Percentiles rank a stretch among this genome's conserved stretches.
phyloP scores from a whole-genome alignment of 495 filamentous ascomycete species.

The Emericellopsis terricola region DNA sequence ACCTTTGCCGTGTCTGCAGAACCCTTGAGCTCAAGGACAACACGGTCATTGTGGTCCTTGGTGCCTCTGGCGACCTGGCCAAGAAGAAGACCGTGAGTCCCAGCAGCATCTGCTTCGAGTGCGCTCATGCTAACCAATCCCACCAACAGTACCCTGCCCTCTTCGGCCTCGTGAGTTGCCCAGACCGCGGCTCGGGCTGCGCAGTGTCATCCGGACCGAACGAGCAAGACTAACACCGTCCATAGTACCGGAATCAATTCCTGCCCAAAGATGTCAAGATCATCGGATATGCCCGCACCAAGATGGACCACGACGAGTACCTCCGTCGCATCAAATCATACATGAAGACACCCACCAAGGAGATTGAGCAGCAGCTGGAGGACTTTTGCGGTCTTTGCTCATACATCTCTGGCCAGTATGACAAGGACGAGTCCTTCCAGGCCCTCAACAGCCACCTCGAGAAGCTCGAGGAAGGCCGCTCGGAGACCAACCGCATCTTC shows the following conservation, averaged over 20 bases:
- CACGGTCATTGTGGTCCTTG: conserved; percentile 92
- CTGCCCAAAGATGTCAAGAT: conserved; percentile 95
- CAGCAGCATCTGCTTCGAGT: conserved; percentile 5
- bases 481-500: conserved; percentile 83
- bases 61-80: conserved; percentile 91
- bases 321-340: conserved; percentile 86
- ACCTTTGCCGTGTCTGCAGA: conserved; percentile 14
- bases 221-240: conserved; percentile 9
- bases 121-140: conserved; percentile 13
- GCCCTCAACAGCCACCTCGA: conserved; percentile 78
- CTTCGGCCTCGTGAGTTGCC: conserved; percentile 76
- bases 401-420: conserved; percentile 94
- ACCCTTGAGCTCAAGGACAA: conserved; percentile 89
- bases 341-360: conserved; percentile 97
- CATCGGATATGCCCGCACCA: conserved; percentile 96
- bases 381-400: conserved; percentile 77
- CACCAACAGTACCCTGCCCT: conserved; percentile 74
- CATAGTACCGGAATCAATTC: conserved; percentile 92
- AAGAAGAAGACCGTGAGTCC: conserved; percentile 94
- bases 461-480: conserved; percentile 63
- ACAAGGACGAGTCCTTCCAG: conserved; percentile 88
- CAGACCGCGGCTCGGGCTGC: background rate
- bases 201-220: background rate
- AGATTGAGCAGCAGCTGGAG: conserved; percentile 84
- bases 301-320: conserved; percentile 97